Conservation (phyloP, 768 basidiomycete species). For the Phanerochaete sordida region DNA sequence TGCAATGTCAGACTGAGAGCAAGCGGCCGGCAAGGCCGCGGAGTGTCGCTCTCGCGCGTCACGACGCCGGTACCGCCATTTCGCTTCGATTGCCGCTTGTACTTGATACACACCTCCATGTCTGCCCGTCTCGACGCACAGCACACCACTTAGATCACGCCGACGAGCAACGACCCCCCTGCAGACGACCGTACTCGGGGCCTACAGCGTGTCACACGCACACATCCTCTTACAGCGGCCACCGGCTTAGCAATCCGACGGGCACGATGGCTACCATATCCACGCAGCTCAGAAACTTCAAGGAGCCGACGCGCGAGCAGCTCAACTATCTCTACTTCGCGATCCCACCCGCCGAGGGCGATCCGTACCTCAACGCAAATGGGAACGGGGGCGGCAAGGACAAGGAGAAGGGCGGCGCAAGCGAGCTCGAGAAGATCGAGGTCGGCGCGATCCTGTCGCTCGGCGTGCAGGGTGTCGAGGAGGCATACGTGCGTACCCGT, state of each 20-base stretch:
- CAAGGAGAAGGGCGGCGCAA: conserved; percentile 18
- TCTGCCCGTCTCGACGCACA: background rate
- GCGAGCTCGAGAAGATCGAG: conserved; percentile 69
- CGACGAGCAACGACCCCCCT: background rate
- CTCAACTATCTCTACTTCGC: conserved; percentile 85
- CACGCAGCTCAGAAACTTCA: conserved; percentile 86
- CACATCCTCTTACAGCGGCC: background rate
- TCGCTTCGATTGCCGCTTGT: background rate
- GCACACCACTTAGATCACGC: background rate
- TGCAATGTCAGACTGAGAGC: too few relatives aligned
- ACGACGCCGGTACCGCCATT: background rate
- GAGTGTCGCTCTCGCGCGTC: background rate
- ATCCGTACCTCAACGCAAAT: too few relatives aligned
- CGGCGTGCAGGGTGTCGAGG: conserved; percentile 74
- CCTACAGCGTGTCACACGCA: background rate
- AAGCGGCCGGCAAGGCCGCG: too few relatives aligned
- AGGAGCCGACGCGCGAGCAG: conserved; percentile 89
- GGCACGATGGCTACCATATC: conserved; percentile 73
- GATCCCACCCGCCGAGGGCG: conserved; percentile 40
- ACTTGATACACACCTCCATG: background rate
- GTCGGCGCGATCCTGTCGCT: conserved; percentile 88
- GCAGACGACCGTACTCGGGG: background rate
- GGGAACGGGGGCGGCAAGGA: conserved; percentile 12
- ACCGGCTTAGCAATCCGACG: background rate
- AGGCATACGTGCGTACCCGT: conserved; percentile 79